Conservation (phyloP, 106 monocot species). For the Narthecium ossifragum region DNA sequence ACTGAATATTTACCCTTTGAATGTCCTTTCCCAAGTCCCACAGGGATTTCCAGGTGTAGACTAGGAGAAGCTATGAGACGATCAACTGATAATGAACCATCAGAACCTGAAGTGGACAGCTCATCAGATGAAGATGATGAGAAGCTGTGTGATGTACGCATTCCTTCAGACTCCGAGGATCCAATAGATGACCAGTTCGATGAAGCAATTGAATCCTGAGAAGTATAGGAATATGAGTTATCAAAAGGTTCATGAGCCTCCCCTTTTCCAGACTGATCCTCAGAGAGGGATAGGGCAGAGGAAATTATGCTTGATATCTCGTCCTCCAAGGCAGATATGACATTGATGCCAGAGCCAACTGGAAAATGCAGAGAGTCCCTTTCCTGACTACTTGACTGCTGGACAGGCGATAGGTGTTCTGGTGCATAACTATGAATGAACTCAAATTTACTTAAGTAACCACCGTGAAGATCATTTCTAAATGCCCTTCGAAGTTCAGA, state of each 20-base stretch:
- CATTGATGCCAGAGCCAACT: conserved; percentile 34
- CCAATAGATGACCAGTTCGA: conserved; percentile 27
- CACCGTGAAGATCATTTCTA: conserved; percentile 47
- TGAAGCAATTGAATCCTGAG: conserved; percentile 24
- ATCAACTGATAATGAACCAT: conserved; percentile 34
- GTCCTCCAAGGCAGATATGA: conserved; percentile 65
- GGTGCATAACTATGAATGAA: conserved; percentile 52
- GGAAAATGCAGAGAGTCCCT: conserved; percentile 30
- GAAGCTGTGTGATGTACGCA: conserved; percentile 19
- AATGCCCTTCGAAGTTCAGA: conserved; percentile 39
- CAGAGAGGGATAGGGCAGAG: conserved; percentile 42
- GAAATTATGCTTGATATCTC: conserved; percentile 93
- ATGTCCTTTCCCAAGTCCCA: conserved; percentile 28
- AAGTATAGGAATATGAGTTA: conserved; percentile 15
- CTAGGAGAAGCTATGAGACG: conserved; percentile 26
- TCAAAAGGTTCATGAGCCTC: conserved; percentile 15
- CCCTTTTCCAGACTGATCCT: conserved; percentile 19
- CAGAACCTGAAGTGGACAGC: conserved; percentile 19
- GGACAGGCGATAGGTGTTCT: conserved; percentile 27
- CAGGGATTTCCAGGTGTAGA: conserved; percentile 53
- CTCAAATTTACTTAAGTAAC: conserved; percentile 48
- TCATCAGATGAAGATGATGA: conserved; percentile 57
- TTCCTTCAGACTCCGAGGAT: conserved; percentile 31
- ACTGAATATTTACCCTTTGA: conserved; percentile 69
- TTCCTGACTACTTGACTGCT: conserved; percentile 21